phyloP scores from a whole-genome alignment of 2,329 filamentous ascomycete species.

The Pseudogymnoascus sp. region DNA sequence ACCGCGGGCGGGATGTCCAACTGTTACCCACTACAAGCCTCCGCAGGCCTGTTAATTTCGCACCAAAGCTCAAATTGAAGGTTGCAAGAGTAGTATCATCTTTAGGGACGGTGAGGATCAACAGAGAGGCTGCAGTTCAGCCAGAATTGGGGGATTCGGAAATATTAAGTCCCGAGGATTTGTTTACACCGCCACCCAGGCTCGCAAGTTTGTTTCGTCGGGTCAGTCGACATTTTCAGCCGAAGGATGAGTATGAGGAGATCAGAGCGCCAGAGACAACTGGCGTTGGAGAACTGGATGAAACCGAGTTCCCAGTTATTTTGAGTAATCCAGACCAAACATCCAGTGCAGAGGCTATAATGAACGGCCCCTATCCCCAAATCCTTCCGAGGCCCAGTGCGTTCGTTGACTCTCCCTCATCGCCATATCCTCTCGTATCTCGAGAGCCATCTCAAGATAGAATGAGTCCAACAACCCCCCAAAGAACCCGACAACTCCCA shows the following conservation, averaged over 20 bases:
- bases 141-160: constrained; percentile 20
- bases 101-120: constrained; percentile 25
- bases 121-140: constrained; percentile 18
- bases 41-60: background rate
- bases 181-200: constrained; percentile 25
- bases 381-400: background rate
- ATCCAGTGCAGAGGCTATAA: background rate
- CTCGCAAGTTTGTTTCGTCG: constrained; percentile 26
- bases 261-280: background rate
- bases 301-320: background rate
- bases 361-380: background rate
- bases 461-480: background rate
- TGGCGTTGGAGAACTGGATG: background rate
- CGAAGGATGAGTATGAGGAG: background rate
- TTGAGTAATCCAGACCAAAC: background rate
- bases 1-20: constrained; percentile 14
- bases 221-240: constrained; percentile 14
- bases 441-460: background rate
- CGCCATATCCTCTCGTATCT: background rate
- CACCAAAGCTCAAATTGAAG: constrained; percentile 19
- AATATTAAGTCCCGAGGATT: constrained; percentile 23
- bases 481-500: background rate
- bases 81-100: constrained; percentile 23
- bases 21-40: background rate
- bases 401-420: background rate